Percentiles rank a stretch among this genome's conserved stretches.
Evolutionary conservation across 2,329 filamentous ascomycete genomes (phyloP).

Genomic region (Phaeophleospora eucalypticola): DNA sequence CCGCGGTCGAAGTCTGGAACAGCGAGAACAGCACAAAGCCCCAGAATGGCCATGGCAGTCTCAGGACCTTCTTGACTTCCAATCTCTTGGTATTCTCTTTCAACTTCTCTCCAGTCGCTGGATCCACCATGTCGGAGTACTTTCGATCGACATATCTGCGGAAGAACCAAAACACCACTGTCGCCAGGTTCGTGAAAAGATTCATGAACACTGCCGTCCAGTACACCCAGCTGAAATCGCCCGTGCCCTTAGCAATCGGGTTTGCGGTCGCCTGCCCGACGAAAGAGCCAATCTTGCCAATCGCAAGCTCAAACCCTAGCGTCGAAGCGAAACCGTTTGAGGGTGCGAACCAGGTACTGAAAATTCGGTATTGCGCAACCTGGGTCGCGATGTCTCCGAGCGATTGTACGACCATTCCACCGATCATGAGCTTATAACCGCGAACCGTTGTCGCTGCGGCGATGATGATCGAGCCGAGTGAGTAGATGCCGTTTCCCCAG

Average conservation of each 20-base stretch:
- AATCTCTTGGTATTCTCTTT: slow-evolving; percentile 58
- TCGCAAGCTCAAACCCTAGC: slow-evolving; percentile 56
- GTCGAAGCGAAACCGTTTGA: slow-evolving; percentile 60
- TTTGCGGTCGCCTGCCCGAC: slow-evolving; percentile 59
- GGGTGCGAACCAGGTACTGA: slow-evolving; percentile 61
- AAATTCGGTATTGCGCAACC: slow-evolving; percentile 62
- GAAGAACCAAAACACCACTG: slow-evolving; percentile 54
- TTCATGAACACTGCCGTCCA: slow-evolving; percentile 63
- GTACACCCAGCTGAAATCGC: slow-evolving; percentile 60
- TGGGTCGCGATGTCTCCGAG: slow-evolving; percentile 62
- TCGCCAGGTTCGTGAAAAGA: slow-evolving; percentile 57
- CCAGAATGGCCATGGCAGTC: slow-evolving; percentile 60
- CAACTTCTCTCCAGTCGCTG: slow-evolving; percentile 56
- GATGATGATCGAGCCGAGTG: slow-evolving; percentile 55
- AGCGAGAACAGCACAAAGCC: slow-evolving; percentile 51
- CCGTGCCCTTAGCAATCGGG: slow-evolving; percentile 54
- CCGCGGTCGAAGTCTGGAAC: slow-evolving; percentile 55
- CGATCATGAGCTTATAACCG: slow-evolving; percentile 59
- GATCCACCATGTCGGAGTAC: slow-evolving; percentile 47
- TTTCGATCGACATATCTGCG: slow-evolving; percentile 48
- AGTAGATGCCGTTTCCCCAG: slow-evolving; percentile 59
- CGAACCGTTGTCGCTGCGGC: slow-evolving; percentile 55
- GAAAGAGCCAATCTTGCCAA: slow-evolving; percentile 59
- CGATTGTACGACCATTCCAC: slow-evolving; percentile 52
- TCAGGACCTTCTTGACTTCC: slow-evolving; percentile 52